Evolutionary conservation across 345 rosid genomes (phyloP), one percentile per base, ranked within the genome.

Genomic region (Geranium rotundifolium): DNA sequence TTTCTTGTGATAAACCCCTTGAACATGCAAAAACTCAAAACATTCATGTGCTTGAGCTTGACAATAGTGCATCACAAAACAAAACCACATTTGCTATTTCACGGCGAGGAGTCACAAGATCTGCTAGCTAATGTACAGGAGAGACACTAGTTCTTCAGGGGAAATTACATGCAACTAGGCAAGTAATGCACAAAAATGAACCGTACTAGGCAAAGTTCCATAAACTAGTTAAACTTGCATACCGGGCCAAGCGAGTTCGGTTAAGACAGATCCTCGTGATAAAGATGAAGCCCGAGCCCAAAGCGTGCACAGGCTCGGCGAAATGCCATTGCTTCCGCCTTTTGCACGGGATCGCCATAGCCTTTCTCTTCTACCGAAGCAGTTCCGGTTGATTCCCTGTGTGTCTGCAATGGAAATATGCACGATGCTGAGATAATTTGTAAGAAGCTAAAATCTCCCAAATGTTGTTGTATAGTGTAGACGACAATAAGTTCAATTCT

Each of bases 251-350:
- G 19, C 2, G 30, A 34, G 7, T 5, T 8, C 34, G 49, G 37
- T 41, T 57, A 15, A 71, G 75, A 82, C 66, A 75, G 55, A 62
- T 90, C 95, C 66, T 90, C 95, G 66, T 88, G 93, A 66, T 87
- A 90, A 60, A 87, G 92, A 73, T 90, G 90, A 73, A 87, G 95
- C 20, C 95, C 97, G 4, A 87, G 88, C 30, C 97, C 97, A 63
- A 90, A 77, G 58, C 90, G 81, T 4, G 90, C 97, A 72, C 95
- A 90, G 5, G 93, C 92, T 59, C 95, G 79, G 3, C 93, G 85
- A 71, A 88, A 90, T 17, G 97, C 95, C 97, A 90, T 87, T 37
- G 93, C 90, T 77, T 90, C 95, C 10, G 97, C 97, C 76, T 84
- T 85, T 70, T 87, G 92, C 52, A 85, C 85, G 57, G 95, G 82